Evolutionary conservation across 805 yeast genomes (phyloP).

Genomic region (Myxozyma monticola): DNA sequence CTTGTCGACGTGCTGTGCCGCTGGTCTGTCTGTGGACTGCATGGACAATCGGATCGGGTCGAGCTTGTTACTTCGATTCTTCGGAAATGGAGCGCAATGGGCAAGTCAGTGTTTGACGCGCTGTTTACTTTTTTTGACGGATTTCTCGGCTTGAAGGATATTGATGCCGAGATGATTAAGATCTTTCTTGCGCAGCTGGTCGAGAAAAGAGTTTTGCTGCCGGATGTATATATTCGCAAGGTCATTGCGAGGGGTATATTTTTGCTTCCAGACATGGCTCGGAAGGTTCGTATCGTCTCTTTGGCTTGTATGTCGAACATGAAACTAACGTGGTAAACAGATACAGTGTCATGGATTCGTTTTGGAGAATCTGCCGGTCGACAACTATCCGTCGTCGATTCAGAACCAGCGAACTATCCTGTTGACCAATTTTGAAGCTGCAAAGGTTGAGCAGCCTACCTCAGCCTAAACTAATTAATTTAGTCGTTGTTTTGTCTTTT

Average conservation of each 20-base stretch:
- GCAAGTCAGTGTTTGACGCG: conserved; percentile 33
- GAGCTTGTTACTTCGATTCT: conserved; percentile 31
- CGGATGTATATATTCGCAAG: conserved; percentile 71
- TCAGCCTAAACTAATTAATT: too few species aligned
- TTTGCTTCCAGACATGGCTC: conserved; percentile 40
- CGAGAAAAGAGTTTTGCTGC: conserved; percentile 51
- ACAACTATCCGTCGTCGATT: conserved; percentile 8
- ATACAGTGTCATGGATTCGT: conserved; percentile 51
- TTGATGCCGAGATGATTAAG: conserved; percentile 41
- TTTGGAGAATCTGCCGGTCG: conserved; percentile 46
- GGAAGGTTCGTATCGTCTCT: conserved; percentile 2
- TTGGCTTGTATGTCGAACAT: conserved; percentile 12
- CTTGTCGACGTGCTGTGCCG: conserved; percentile 32
- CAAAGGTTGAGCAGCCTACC: too few species aligned
- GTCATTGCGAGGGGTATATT: conserved; percentile 84
- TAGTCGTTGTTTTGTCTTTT: too few species aligned
- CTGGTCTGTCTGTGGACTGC: conserved; percentile 34
- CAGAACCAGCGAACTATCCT: conserved; percentile 21
- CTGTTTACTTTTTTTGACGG: conserved; percentile 34
- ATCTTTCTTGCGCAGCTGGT: conserved; percentile 47
- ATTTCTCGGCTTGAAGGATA: conserved; percentile 28
- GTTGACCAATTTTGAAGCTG: too few species aligned
- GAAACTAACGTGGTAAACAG: conserved; percentile 41
- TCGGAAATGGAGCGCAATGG: conserved; percentile 18
- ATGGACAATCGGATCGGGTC: conserved; percentile 29